Evolutionary conservation across 768 basidiomycete genomes (phyloP).

Genomic region (Leucogyrophana mollusca): DNA sequence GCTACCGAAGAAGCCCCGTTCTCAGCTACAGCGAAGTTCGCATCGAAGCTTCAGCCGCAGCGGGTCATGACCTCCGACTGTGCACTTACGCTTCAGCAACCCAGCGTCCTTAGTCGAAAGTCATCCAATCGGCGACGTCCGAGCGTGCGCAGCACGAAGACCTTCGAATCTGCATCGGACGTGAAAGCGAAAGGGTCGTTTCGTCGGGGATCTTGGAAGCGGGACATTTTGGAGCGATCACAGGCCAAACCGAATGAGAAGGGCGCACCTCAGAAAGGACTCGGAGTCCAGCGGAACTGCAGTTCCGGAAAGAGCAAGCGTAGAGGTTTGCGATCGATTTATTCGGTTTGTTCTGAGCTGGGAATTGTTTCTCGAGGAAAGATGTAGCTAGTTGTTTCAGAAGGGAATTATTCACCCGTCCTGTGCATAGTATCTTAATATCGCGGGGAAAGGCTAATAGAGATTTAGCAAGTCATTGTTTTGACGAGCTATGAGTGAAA

Average conservation of each 20-base stretch:
- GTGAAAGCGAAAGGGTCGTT: slow-evolving; percentile 16
- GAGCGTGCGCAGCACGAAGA: slow-evolving; percentile 16
- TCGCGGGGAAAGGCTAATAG: too few relatives aligned
- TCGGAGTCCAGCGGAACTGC: slow-evolving; percentile 5
- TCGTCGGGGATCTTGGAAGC: slow-evolving; percentile 27
- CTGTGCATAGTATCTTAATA: too few relatives aligned
- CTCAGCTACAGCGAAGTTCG: slow-evolving; percentile 15
- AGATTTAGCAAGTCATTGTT: too few relatives aligned
- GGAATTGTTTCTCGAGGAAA: slow-evolving; percentile 1
- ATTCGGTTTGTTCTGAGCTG: slow-evolving; percentile 26
- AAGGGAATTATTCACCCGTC: too few relatives aligned
- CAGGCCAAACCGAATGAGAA: slow-evolving; percentile 11
- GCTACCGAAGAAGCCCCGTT: neutral
- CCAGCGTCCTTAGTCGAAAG: slow-evolving; percentile 4
- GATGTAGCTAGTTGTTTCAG: too few relatives aligned
- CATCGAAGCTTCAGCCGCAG: slow-evolving; percentile 14
- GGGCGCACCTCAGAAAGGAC: slow-evolving; percentile 1
- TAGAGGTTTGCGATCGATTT: slow-evolving; percentile 27
- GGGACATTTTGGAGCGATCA: slow-evolving; percentile 15
- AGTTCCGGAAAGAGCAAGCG: slow-evolving; percentile 16
- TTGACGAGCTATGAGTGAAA: too few relatives aligned
- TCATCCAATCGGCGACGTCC: slow-evolving; percentile 14
- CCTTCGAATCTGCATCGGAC: neutral
- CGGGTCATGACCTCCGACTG: neutral
- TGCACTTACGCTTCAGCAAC: neutral